These are phyloP conservation scores for Tuber umbilicatum DNA, from an alignment of 495 filamentous ascomycete genomes.

Conservation along the genomic window DNA sequence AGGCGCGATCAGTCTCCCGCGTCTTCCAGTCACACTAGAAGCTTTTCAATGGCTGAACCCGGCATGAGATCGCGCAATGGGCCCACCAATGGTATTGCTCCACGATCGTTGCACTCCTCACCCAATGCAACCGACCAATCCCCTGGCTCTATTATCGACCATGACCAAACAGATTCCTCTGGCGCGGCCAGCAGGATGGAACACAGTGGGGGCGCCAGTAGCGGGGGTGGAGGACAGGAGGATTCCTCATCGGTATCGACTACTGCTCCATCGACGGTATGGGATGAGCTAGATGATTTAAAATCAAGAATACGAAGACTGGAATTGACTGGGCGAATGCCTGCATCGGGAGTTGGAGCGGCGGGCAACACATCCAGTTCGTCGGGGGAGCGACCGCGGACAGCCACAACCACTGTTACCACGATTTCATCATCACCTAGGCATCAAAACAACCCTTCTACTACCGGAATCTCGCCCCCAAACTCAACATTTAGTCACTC, in stretches of 20 bases:
- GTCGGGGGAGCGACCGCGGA: constrained; percentile 74
- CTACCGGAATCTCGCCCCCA: constrained; percentile 44
- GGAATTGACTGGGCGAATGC: constrained; percentile 83
- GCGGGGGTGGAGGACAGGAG: constrained; percentile 44
- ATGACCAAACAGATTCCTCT: constrained; percentile 22
- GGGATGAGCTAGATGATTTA: constrained; percentile 95
- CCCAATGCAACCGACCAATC: constrained; percentile 19
- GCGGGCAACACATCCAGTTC: constrained; percentile 68
- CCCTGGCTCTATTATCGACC: constrained; percentile 13
- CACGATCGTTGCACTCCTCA: constrained; percentile 27
- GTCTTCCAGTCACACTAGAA: constrained; percentile 27
- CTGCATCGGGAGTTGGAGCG: constrained; percentile 51
- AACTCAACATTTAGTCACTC: constrained; percentile 42
- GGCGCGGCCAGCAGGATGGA: constrained; percentile 8
- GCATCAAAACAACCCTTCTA: constrained; percentile 51
- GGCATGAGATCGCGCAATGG: constrained; percentile 19
- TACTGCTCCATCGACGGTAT: constrained; percentile 83
- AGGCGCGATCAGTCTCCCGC: constrained; percentile 34
- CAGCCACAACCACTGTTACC: constrained; percentile 88
- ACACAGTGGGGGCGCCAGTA: constrained; percentile 7
- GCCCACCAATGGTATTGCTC: constrained; percentile 21
- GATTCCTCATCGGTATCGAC: constrained; percentile 78
- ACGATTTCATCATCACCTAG: constrained; percentile 82
- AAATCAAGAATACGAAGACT: constrained; percentile 88
- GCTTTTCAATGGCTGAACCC: constrained; percentile 36